Conservation (phyloP, 164 flowering plant genomes). For the Santalum album region DNA sequence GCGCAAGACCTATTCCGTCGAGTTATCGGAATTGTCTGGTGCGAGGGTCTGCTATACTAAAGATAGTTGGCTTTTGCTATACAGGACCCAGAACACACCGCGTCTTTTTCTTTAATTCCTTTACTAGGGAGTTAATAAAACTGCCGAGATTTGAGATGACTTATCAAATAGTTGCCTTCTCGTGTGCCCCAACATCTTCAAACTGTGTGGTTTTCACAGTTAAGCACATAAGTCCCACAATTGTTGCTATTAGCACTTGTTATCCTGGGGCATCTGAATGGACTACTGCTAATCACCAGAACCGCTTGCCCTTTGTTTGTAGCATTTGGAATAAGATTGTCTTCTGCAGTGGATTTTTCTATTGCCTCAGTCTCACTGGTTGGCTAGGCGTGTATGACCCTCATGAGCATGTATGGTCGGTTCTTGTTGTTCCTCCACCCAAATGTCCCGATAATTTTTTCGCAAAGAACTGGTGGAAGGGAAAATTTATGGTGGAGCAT, state of each 20-base stretch:
- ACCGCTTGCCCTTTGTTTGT: slow-evolving; percentile 46
- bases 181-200: slow-evolving; percentile 41
- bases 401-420: slow-evolving; percentile 32
- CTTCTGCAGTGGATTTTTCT: slow-evolving; percentile 42
- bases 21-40: slow-evolving; percentile 39
- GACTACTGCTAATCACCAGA: slow-evolving; percentile 38
- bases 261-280: slow-evolving; percentile 42
- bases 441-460: slow-evolving; percentile 40
- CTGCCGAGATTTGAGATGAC: slow-evolving; percentile 37
- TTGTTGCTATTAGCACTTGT: slow-evolving; percentile 48
- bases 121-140: slow-evolving; percentile 32
- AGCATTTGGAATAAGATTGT: slow-evolving; percentile 55
- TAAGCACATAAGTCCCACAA: slow-evolving; percentile 32
- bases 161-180: slow-evolving; percentile 49
- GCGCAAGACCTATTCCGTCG: slow-evolving; percentile 28
- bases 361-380: slow-evolving; percentile 45
- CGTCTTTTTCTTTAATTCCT: slow-evolving; percentile 52
- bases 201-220: slow-evolving; percentile 42
- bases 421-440: slow-evolving; percentile 41
- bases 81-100: slow-evolving; percentile 22
- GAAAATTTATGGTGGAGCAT: slow-evolving; percentile 49
- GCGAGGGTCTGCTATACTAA: slow-evolving; percentile 42
- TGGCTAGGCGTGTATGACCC: slow-evolving; percentile 52
- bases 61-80: slow-evolving; percentile 52
- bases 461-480: slow-evolving; percentile 51